Evolutionary conservation across 2,329 filamentous ascomycete genomes (phyloP), one percentile per base, ranked within the genome.

Genomic region (Trichoderma koningiopsis): DNA sequence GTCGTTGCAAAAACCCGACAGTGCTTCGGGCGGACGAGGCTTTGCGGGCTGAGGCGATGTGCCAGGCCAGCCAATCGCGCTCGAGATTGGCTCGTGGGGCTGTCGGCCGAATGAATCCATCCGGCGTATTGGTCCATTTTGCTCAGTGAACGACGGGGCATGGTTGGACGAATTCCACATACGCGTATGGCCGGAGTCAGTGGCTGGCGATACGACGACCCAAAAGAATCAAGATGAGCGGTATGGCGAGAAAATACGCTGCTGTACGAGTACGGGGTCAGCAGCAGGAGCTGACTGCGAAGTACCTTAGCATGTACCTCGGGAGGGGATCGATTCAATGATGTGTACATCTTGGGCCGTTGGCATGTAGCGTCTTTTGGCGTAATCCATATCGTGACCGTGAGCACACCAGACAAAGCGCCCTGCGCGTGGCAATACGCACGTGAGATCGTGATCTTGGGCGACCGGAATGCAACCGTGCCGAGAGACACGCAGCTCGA

Each of bases 1-100:
- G 76, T 69, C 74, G 69, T 71, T 78, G 60, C 66, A 77, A 76
- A 72, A 79, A 71, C 71, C 78, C 78, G 78, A 78, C 70, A 68
- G 56, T 33, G 52, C 40, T 62, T 56, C 24, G 33, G 56, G 29
- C 49, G 35, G 22, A n/a, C 55, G n/a, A 58, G 63, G 63, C 63
- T 16, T 24, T 61, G 33, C 33, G 57, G n/a, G 40, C 63, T 66
- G 63, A 58, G 52, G 16, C n/a, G 35, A 24, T 49, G 47, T 49
- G 47, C n/a, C 47, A 43, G 29, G 57, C 33, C 43, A 63, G 43
- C 37, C 43, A 53, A 53, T 47, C 29, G 29, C 40, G 22, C 29
- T 43, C 19, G 55, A 49, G 53, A 52, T 43, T 55, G 64, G 55
- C 27, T 58, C 64, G 55, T 58, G 55, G 49, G 58, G n/a, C 49